phyloP scores from a whole-genome alignment of 2,329 filamentous ascomycete species.

The Colletotrichum siamense region DNA sequence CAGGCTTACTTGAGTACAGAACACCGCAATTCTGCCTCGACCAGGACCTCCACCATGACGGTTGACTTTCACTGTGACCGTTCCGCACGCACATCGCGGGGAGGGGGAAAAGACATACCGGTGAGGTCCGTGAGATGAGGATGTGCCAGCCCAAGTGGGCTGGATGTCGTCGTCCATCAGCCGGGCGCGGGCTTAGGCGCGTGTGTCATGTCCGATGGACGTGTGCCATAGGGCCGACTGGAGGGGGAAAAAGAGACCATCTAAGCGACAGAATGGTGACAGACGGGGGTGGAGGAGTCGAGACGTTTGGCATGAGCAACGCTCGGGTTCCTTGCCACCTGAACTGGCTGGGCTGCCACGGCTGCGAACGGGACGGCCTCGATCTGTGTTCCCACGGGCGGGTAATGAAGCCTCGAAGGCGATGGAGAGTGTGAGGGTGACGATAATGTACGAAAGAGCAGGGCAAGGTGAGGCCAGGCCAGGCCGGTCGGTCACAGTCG shows the following conservation, averaged over 20 bases:
- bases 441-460: background rate
- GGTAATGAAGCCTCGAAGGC: background rate
- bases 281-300: background rate
- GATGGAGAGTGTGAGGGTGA: background rate
- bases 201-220: constrained; percentile 3
- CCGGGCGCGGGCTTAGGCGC: constrained; percentile 1
- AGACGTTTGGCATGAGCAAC: background rate
- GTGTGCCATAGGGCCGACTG: constrained; percentile 4
- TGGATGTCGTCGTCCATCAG: background rate
- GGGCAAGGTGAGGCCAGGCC: background rate
- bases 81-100: background rate
- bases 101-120: background rate
- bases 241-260: background rate
- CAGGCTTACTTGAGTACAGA: background rate
- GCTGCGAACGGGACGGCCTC: background rate
- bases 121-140: constrained; percentile 12
- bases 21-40: constrained; percentile 2
- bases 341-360: background rate
- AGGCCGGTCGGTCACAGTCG: background rate
- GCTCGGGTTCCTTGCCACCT: background rate
- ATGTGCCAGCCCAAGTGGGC: constrained; percentile 6
- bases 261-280: background rate
- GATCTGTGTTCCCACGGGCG: background rate
- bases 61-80: background rate
- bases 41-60: background rate